A percentile compares a stretch with the other conserved stretches of the same genome.
These are phyloP conservation scores for Colletotrichum sp. DNA, from an alignment of 2,329 filamentous ascomycete species.

Conservation along the genomic window DNA sequence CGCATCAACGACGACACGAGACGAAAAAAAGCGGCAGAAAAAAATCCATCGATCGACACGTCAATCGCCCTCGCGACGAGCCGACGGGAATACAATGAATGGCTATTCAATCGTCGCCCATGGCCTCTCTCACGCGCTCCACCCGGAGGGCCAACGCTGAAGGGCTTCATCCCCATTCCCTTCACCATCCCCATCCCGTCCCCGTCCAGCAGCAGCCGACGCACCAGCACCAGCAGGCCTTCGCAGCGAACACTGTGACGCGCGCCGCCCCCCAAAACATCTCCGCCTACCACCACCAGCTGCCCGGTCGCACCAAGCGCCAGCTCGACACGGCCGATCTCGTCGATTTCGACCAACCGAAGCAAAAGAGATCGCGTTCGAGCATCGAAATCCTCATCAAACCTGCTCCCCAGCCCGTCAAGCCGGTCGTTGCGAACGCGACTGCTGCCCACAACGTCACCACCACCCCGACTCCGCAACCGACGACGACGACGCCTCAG, in stretches of 20 bases:
- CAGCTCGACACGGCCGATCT: conserved; percentile 46
- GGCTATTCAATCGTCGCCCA: conserved; percentile 36
- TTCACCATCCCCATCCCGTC: conserved; percentile 20
- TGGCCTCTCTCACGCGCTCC: conserved; percentile 59
- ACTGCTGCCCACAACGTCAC: conserved; percentile 2
- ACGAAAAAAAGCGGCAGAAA: neutral
- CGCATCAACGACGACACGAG: conserved; percentile 15
- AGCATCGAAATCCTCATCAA: conserved; percentile 54
- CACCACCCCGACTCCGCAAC: conserved; percentile 14
- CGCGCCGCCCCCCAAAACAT: conserved; percentile 32
- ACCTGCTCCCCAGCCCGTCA: conserved; percentile 25
- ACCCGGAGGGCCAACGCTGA: conserved; percentile 48
- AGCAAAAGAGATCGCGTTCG: conserved; percentile 56
- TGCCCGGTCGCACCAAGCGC: conserved; percentile 51
- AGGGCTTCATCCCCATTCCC: conserved; percentile 37
- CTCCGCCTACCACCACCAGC: conserved; percentile 36
- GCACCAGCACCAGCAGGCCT: conserved; percentile 24
- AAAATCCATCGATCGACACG: conserved; percentile 9
- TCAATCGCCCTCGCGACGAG: conserved; percentile 14
- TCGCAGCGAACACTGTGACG: conserved; percentile 31
- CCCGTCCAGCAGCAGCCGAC: conserved; percentile 22
- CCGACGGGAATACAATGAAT: conserved; percentile 29
- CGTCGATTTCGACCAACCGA: conserved; percentile 48
- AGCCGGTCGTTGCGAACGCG: conserved; percentile 19
- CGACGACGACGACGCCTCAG: conserved; percentile 10